Conservation (phyloP, 805 yeast species). For the Ogataea zsoltii region DNA sequence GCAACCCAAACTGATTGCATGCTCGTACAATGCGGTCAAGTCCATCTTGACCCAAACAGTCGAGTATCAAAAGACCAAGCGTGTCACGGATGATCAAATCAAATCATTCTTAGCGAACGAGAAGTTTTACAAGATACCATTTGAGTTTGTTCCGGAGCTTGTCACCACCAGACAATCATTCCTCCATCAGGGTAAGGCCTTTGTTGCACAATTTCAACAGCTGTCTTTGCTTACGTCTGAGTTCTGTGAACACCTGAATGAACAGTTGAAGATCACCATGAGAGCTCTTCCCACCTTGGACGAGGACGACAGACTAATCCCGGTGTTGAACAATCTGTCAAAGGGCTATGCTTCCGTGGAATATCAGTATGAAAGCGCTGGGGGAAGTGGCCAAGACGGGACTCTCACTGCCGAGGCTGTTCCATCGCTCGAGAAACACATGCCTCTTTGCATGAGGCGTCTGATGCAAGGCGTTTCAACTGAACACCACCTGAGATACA, state of each 20-base stretch:
- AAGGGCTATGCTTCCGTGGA: constrained; percentile 65
- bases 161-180: constrained; percentile 72
- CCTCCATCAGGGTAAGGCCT: constrained; percentile 71
- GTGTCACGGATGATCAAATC: constrained; percentile 52
- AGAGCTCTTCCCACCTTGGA: constrained; percentile 80
- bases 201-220: constrained; percentile 82
- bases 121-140: constrained; percentile 79
- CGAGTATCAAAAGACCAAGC: constrained; percentile 30
- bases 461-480: constrained; percentile 60
- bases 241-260: constrained; percentile 53
- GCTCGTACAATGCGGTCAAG: constrained; percentile 49
- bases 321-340: constrained; percentile 77
- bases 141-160: constrained; percentile 79
- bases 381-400: constrained; percentile 21
- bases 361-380: constrained; percentile 30
- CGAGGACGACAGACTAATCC: constrained; percentile 88
- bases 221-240: constrained; percentile 68
- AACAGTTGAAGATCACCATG: constrained; percentile 64
- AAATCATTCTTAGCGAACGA: constrained; percentile 56
- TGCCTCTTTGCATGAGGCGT: constrained; percentile 69
- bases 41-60: constrained; percentile 37
- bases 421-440: constrained; percentile 56
- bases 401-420: constrained; percentile 61
- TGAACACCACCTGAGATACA: constrained; percentile 76
- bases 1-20: constrained; percentile 51